Percentiles rank a stretch among this genome's conserved stretches.
These are phyloP conservation scores for Pseudoturritis turrita DNA, from an alignment of 345 rosid genomes.

Conservation along the genomic window DNA sequence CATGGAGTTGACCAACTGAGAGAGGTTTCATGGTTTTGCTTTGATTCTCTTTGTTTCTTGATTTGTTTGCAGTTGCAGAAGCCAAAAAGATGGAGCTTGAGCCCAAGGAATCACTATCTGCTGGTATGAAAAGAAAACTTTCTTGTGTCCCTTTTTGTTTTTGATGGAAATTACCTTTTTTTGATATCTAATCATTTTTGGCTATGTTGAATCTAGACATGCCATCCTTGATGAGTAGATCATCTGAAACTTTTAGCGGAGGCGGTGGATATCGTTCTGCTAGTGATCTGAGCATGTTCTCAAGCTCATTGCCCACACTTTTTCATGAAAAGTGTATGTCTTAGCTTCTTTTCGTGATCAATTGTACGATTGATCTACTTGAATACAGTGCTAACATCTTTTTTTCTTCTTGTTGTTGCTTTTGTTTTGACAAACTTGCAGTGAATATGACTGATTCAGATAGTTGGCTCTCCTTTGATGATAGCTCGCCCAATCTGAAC, in stretches of 20 bases:
- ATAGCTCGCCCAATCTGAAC: conserved; percentile 42
- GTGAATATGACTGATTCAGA: conserved; percentile 59
- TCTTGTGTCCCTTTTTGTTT: neutral
- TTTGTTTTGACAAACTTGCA: conserved; percentile 36
- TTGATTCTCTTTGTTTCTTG: conserved; percentile 2
- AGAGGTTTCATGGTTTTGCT: neutral
- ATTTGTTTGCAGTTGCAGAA: conserved; percentile 24
- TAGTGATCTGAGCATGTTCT: conserved; percentile 70
- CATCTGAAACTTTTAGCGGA: conserved; percentile 50
- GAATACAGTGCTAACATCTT: neutral
- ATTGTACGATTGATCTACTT: neutral
- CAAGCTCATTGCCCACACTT: conserved; percentile 82
- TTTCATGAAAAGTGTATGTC: conserved; percentile 63
- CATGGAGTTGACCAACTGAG: conserved; percentile 27
- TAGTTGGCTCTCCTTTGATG: conserved; percentile 45
- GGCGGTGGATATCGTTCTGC: conserved; percentile 35
- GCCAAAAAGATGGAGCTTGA: conserved; percentile 47
- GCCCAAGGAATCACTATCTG: conserved; percentile 25
- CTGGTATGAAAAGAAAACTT: conserved; percentile 8
- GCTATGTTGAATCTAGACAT: conserved; percentile 16
- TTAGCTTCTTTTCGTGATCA: neutral
- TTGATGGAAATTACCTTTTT: neutral
- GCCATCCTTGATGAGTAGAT: conserved; percentile 29
- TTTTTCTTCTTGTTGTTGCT: too few species aligned
- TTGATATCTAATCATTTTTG: neutral